These are phyloP conservation scores for Tricholoma saponaceum DNA, from an alignment of 768 basidiomycete genomes.

Conservation along the genomic window DNA sequence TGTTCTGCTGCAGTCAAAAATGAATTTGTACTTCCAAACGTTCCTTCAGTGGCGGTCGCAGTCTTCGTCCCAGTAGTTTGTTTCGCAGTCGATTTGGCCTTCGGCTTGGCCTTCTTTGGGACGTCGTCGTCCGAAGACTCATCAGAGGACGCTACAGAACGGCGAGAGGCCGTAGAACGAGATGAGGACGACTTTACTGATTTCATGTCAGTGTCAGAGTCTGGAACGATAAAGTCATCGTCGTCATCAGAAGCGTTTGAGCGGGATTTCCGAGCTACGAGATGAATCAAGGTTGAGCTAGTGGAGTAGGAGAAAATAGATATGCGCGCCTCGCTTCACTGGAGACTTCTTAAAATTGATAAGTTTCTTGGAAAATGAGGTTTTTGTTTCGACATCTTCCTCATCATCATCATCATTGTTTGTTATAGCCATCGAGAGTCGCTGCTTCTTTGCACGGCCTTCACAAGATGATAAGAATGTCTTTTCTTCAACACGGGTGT, in stretches of 20 bases:
- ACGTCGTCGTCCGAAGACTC: slow-evolving; percentile 37
- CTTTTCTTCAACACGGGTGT: background rate
- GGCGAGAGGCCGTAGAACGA: slow-evolving; percentile 45
- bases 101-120: slow-evolving; percentile 32
- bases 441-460: slow-evolving; percentile 59
- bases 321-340: slow-evolving; percentile 42
- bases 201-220: slow-evolving; percentile 53
- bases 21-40: slow-evolving; percentile 26
- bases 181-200: slow-evolving; percentile 49
- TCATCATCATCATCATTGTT: slow-evolving; percentile 54
- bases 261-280: slow-evolving; percentile 37
- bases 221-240: slow-evolving; percentile 69
- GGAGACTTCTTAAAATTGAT: slow-evolving; percentile 67
- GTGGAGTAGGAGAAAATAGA: background rate
- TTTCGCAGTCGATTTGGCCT: slow-evolving; percentile 29
- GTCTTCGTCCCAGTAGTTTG: slow-evolving; percentile 22
- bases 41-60: slow-evolving; percentile 11
- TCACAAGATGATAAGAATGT: slow-evolving; percentile 6
- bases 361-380: slow-evolving; percentile 55
- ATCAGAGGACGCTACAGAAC: slow-evolving; percentile 30
- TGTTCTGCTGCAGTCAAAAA: slow-evolving; percentile 86
- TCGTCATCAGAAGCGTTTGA: slow-evolving; percentile 51
- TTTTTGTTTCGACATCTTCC: slow-evolving; percentile 29
- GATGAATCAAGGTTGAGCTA: background rate
- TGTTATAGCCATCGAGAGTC: slow-evolving; percentile 42